phyloP scores from a whole-genome alignment of 306 rosid genomes.

The Abrus pulchellus region DNA sequence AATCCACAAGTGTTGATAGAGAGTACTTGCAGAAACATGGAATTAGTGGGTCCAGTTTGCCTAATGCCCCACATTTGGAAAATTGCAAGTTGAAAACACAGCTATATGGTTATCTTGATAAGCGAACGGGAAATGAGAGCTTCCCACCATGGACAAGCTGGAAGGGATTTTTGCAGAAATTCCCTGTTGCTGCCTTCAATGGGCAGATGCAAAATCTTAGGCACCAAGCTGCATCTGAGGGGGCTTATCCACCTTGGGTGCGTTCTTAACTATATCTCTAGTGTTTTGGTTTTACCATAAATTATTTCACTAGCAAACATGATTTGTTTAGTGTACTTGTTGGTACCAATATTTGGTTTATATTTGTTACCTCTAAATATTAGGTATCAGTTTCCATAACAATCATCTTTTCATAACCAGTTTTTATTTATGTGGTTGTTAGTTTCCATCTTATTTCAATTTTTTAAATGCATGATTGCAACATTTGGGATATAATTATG shows the following conservation, averaged over 20 bases:
- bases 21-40: constrained; percentile 55
- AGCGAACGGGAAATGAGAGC: constrained; percentile 59
- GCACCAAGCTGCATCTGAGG: constrained; percentile 57
- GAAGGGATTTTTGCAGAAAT: constrained; percentile 67
- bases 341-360: background rate
- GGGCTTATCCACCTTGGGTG: constrained; percentile 90
- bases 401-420: constrained; percentile 15
- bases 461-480: background rate
- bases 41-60: constrained; percentile 56
- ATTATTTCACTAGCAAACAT: constrained; percentile 1
- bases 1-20: constrained; percentile 40
- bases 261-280: constrained; percentile 39
- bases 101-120: constrained; percentile 59
- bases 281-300: background rate
- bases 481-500: background rate
- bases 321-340: constrained; percentile 1
- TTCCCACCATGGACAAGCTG: constrained; percentile 84
- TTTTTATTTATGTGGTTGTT: background rate
- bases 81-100: constrained; percentile 67
- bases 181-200: constrained; percentile 57
- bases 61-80: constrained; percentile 89
- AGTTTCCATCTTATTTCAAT: background rate
- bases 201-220: constrained; percentile 50
- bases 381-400: background rate
- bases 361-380: background rate